A percentile compares a stretch with the other conserved stretches of the same genome.
These are phyloP conservation scores for Urostyla sp. DNA, from an alignment of 73 alveolate genomes.

Conservation along the genomic window DNA sequence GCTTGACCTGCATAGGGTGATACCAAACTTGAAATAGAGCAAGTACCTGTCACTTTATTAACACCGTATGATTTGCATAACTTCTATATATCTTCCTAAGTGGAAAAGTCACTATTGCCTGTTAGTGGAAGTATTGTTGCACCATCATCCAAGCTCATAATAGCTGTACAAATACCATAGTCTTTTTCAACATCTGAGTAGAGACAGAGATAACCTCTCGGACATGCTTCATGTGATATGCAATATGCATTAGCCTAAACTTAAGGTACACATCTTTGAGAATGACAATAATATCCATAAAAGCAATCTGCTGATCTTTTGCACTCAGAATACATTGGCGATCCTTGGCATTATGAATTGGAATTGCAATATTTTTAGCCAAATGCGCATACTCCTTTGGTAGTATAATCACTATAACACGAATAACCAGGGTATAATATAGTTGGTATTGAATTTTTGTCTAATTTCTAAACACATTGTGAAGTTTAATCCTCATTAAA, in stretches of 20 bases:
- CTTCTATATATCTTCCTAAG: slow-evolving; percentile 44
- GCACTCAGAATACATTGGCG: slow-evolving; percentile 42
- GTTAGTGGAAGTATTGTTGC: neutral
- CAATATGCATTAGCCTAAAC: slow-evolving; percentile 22
- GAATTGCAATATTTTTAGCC: slow-evolving; percentile 21
- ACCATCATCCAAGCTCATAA: slow-evolving; percentile 19
- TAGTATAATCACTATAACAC: neutral
- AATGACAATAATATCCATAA: slow-evolving; percentile 36
- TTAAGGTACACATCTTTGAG: slow-evolving; percentile 38
- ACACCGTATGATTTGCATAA: slow-evolving; percentile 34
- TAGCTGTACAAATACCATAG: slow-evolving; percentile 38
- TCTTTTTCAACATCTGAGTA: slow-evolving; percentile 2
- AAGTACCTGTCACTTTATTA: slow-evolving; percentile 20
- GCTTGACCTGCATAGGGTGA: slow-evolving; percentile 57
- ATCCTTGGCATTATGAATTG: slow-evolving; percentile 31
- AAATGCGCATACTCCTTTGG: slow-evolving; percentile 25
- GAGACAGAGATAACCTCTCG: slow-evolving; percentile 40
- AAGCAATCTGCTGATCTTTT: slow-evolving; percentile 44
- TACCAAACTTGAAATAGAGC: neutral
- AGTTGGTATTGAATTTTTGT: slow-evolving; percentile 4
- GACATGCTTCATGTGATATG: slow-evolving; percentile 53
- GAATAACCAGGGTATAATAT: slow-evolving; percentile 39
- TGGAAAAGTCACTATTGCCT: neutral
- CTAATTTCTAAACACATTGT: neutral
- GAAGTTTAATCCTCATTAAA: slow-evolving; percentile 29